A percentile compares a stretch with the other conserved stretches of the same genome.
Conservation (phyloP, 176 grass and related monocot genomes). For the Eleusine coracana region DNA sequence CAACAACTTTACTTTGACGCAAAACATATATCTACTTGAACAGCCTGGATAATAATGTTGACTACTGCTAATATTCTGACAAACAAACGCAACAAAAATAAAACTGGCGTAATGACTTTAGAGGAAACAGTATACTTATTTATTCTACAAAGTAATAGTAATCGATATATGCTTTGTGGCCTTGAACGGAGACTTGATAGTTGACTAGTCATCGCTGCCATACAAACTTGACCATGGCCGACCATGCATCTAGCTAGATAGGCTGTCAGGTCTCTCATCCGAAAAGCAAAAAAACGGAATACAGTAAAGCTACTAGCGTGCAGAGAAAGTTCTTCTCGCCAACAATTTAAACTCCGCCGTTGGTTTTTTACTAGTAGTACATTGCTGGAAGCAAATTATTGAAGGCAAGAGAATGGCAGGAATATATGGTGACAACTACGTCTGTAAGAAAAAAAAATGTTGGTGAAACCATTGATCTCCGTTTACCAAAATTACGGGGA, state of each 20-base stretch:
- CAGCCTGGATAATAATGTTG: background rate
- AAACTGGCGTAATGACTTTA: background rate
- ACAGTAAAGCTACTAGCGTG: background rate
- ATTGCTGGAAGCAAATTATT: too few species aligned
- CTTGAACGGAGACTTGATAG: background rate
- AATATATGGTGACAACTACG: too few species aligned
- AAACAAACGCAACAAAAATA: background rate
- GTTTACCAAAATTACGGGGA: background rate
- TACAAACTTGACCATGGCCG: constrained; percentile 5
- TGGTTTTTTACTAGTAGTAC: too few species aligned
- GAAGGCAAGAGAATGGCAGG: too few species aligned
- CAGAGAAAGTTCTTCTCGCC: background rate
- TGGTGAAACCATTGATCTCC: background rate
- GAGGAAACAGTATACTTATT: too few species aligned
- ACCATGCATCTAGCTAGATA: background rate
- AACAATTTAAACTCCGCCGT: background rate
- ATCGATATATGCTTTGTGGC: too few species aligned
- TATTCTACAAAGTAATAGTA: too few species aligned
- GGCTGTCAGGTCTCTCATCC: background rate
- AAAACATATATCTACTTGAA: background rate
- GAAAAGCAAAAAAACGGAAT: background rate
- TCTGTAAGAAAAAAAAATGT: background rate
- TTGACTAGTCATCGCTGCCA: background rate
- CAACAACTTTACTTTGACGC: background rate
- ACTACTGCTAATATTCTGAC: background rate